phyloP scores from a whole-genome alignment of 2,329 filamentous ascomycete genomes.

The Clarireedia hainanense region DNA sequence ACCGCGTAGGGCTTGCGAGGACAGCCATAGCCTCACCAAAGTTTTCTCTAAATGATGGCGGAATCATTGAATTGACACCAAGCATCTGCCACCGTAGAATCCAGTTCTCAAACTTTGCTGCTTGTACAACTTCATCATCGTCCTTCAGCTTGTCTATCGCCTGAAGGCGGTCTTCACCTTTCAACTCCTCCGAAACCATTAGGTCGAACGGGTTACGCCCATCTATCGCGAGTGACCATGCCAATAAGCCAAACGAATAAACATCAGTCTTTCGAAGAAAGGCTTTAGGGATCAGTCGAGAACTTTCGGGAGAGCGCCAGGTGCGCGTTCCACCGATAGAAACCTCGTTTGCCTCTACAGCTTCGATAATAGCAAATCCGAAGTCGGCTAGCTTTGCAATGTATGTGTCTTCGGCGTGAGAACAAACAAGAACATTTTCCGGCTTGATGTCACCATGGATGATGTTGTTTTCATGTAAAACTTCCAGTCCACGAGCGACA shows the following conservation, averaged over 20 bases:
- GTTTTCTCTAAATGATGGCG: neutral
- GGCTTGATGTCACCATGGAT: slow-evolving; percentile 2
- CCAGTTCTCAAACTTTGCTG: neutral
- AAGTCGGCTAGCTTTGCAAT: slow-evolving; percentile 3
- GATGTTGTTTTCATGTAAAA: neutral
- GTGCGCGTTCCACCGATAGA: neutral
- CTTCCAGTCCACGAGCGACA: neutral
- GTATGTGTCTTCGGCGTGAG: neutral
- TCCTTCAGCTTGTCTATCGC: neutral
- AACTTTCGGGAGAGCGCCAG: neutral
- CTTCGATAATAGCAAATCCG: slow-evolving; percentile 2
- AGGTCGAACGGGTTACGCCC: neutral
- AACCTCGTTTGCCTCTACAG: neutral
- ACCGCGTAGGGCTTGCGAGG: neutral
- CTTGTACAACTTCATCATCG: neutral
- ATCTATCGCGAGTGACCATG: neutral
- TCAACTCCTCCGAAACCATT: neutral
- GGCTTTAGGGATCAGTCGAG: neutral
- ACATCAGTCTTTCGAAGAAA: neutral
- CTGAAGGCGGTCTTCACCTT: neutral
- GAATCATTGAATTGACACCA: neutral
- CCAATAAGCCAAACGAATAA: neutral
- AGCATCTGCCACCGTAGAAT: neutral
- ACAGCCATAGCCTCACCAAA: neutral
- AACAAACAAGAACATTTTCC: slow-evolving; percentile 1